phyloP scores from a whole-genome alignment of 805 yeast genomes.

The Ogataea pignaliae region DNA sequence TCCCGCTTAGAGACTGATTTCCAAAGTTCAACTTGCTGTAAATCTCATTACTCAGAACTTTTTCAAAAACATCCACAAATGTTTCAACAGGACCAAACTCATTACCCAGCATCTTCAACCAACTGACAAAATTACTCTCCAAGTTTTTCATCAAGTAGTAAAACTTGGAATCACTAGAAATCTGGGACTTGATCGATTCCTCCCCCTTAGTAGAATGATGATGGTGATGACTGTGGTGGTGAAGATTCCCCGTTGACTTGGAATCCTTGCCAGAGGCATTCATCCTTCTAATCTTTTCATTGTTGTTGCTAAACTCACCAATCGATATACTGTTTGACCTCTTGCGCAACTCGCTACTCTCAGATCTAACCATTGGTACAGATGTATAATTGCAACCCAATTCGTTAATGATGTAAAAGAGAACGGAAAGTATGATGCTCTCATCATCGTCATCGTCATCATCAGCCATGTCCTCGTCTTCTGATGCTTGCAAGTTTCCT shows the following conservation, averaged over 20 bases:
- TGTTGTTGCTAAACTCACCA: slow-evolving; percentile 26
- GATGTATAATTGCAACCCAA: slow-evolving; percentile 18
- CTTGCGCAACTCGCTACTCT: slow-evolving; percentile 2
- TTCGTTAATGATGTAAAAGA: slow-evolving; percentile 25
- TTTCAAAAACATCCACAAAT: slow-evolving; percentile 10
- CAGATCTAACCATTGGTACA: neutral
- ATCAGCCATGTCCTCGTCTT: slow-evolving; percentile 12
- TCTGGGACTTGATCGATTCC: slow-evolving; percentile 17
- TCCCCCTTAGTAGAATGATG: slow-evolving; percentile 10
- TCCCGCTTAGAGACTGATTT: slow-evolving; percentile 2
- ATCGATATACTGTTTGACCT: slow-evolving; percentile 24
- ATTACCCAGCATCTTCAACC: slow-evolving; percentile 22
- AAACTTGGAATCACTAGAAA: slow-evolving; percentile 21
- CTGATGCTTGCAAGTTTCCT: slow-evolving; percentile 6
- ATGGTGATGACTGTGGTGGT: neutral
- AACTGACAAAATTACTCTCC: slow-evolving; percentile 20
- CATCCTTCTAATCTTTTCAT: slow-evolving; percentile 20
- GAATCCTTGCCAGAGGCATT: slow-evolving; percentile 7
- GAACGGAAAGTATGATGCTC: slow-evolving; percentile 26
- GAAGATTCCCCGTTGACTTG: slow-evolving; percentile 1
- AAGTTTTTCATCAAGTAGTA: slow-evolving; percentile 23
- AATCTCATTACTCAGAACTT: slow-evolving; percentile 15
- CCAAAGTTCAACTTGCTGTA: slow-evolving; percentile 14
- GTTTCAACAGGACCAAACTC: slow-evolving; percentile 9
- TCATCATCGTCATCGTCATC: slow-evolving; percentile 22